Evolutionary conservation across 1,139 yeast genomes (phyloP).

Genomic region (Yarrowia galli): DNA sequence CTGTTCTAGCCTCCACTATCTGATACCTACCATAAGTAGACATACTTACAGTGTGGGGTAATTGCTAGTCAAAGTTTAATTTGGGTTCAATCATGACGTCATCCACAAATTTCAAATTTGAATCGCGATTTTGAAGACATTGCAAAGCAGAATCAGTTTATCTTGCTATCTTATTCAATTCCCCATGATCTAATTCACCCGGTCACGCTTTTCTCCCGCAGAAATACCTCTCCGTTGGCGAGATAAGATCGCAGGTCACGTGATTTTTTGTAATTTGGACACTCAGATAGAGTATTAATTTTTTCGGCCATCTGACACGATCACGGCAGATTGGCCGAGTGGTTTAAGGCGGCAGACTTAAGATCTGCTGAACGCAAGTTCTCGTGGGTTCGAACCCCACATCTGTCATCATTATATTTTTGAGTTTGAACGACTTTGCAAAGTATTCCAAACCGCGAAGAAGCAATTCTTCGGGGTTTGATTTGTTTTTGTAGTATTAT

Average conservation of each 20-base stretch:
- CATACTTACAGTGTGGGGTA: neutral
- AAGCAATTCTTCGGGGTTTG: neutral
- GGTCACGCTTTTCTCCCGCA: neutral
- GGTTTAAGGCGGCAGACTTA: conserved; percentile 45
- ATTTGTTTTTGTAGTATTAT: too few species aligned
- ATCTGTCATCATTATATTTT: conserved; percentile 42
- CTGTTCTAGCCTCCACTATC: neutral
- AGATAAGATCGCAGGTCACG: neutral
- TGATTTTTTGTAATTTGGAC: neutral
- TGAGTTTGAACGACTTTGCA: conserved; percentile 5
- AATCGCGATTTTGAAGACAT: neutral
- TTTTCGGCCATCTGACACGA: conserved; percentile 17
- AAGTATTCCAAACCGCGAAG: neutral
- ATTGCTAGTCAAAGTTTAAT: neutral
- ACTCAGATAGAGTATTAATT: too few species aligned
- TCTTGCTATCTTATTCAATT: neutral
- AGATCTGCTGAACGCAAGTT: conserved; percentile 43
- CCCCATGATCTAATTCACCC: neutral
- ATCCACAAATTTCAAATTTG: neutral
- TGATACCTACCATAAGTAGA: neutral
- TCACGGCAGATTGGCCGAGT: conserved; percentile 44
- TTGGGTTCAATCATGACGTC: neutral
- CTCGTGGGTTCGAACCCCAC: conserved; percentile 44
- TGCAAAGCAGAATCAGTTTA: neutral
- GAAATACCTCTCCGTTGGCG: neutral